Conservation (phyloP, 2,329 filamentous ascomycete species). For the Sporothrix dimorphospora region DNA sequence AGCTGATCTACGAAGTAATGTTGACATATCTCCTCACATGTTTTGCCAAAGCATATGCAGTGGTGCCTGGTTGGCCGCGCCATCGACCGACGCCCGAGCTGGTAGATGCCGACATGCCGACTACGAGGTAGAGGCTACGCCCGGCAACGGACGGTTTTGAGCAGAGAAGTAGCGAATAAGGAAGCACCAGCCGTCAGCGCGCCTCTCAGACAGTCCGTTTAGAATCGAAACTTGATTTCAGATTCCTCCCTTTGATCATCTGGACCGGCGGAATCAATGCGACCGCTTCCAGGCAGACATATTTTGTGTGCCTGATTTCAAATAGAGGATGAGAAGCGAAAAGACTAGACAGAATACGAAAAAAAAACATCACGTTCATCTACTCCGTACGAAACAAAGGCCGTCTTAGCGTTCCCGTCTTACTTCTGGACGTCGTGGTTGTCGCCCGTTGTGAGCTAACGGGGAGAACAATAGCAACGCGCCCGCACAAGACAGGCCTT, state of each 20-base stretch:
- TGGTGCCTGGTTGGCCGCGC: constrained; percentile 7
- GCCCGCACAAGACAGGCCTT: neutral
- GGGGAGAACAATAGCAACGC: constrained; percentile 17
- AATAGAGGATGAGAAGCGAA: neutral
- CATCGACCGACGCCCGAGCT: neutral
- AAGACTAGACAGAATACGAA: neutral
- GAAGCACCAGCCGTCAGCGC: neutral
- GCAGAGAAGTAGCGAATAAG: neutral
- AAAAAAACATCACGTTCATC: neutral
- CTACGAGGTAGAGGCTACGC: neutral
- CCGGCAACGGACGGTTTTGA: neutral
- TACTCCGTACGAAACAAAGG: neutral
- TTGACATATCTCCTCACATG: neutral
- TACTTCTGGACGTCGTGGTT: neutral
- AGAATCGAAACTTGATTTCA: neutral
- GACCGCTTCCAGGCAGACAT: constrained; percentile 9
- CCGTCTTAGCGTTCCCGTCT: neutral
- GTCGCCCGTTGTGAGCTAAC: neutral
- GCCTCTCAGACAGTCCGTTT: neutral
- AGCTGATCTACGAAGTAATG: constrained; percentile 3
- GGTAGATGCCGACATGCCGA: neutral
- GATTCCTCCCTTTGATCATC: neutral
- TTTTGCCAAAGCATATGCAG: too few relatives aligned
- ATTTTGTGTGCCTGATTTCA: neutral
- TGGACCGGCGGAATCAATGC: neutral